These are phyloP conservation scores for Aureobasidium leucospermi DNA, from an alignment of 2,329 filamentous ascomycete species.

Conservation along the genomic window DNA sequence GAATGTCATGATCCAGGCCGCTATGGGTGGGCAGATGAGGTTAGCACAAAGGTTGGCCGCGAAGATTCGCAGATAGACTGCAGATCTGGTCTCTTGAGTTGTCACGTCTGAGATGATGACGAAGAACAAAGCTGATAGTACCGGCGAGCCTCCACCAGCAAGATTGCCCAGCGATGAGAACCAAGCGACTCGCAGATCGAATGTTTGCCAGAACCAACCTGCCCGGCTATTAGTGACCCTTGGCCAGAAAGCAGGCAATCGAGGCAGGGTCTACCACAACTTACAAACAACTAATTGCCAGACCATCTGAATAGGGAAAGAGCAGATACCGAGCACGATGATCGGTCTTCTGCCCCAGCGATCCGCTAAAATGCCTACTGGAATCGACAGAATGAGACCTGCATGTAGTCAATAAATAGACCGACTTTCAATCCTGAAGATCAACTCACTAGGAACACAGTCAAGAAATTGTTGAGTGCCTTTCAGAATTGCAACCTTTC, in stretches of 20 bases:
- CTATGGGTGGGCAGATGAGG: constrained; percentile 27
- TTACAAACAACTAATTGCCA: constrained; percentile 28
- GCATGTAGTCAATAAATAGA: neutral
- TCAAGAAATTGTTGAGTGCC: constrained; percentile 43
- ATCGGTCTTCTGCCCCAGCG: constrained; percentile 28
- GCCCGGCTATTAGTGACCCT: neutral
- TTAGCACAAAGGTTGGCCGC: constrained; percentile 23
- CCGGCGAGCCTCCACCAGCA: constrained; percentile 23
- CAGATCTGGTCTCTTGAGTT: constrained; percentile 21
- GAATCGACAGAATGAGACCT: constrained; percentile 26
- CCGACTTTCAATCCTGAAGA: constrained; percentile 10
- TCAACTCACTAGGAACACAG: constrained; percentile 37
- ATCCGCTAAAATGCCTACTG: constrained; percentile 31
- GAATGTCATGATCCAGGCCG: constrained; percentile 28
- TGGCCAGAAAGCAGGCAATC: neutral
- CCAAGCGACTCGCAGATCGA: constrained; percentile 28
- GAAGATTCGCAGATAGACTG: constrained; percentile 25
- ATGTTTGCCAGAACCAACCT: constrained; percentile 28
- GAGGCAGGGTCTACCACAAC: neutral
- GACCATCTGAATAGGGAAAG: constrained; percentile 18
- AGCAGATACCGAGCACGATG: constrained; percentile 22
- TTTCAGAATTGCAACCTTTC: constrained; percentile 44
- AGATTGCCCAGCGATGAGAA: constrained; percentile 24
- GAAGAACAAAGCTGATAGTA: constrained; percentile 23
- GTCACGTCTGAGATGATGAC: constrained; percentile 27